Percentiles rank a stretch among this genome's conserved stretches.
phyloP scores from a whole-genome alignment of 140 eudicot species.

The Anethum foeniculum region DNA sequence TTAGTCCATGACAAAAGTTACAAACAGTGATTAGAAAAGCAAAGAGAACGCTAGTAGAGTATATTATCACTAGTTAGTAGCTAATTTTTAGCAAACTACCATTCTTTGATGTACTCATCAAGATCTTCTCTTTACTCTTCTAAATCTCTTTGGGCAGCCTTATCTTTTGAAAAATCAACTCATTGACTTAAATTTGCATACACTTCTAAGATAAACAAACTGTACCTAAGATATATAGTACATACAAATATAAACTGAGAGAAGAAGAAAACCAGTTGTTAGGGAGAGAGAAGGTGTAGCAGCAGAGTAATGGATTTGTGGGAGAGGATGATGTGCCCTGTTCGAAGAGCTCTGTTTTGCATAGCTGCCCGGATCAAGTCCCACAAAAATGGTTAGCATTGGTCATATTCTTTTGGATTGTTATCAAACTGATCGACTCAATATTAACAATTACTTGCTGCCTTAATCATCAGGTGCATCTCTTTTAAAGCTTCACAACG shows the following conservation, averaged over 20 bases:
- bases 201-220: neutral
- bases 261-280: too few relatives aligned
- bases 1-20: neutral
- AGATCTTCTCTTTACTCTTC: neutral
- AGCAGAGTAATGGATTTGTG: conserved; percentile 42
- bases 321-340: conserved; percentile 63
- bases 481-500: conserved; percentile 68
- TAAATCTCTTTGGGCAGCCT: neutral
- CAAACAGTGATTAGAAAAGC: neutral
- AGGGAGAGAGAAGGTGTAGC: conserved; percentile 20
- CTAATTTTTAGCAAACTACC: neutral
- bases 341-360: conserved; percentile 49
- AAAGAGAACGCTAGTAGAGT: neutral
- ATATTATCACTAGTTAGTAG: neutral
- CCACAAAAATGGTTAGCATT: conserved; percentile 48
- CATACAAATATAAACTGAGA: neutral
- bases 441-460: neutral
- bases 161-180: neutral
- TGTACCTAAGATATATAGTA: neutral
- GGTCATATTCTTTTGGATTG: too few relatives aligned
- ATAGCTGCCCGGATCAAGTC: conserved; percentile 57
- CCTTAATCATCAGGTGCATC: conserved; percentile 40
- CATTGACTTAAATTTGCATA: neutral
- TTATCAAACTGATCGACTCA: neutral
- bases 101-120: neutral